Evolutionary conservation across 1,284 basidiomycete species (phyloP).

Genomic region (Neolentinus lepideus): DNA sequence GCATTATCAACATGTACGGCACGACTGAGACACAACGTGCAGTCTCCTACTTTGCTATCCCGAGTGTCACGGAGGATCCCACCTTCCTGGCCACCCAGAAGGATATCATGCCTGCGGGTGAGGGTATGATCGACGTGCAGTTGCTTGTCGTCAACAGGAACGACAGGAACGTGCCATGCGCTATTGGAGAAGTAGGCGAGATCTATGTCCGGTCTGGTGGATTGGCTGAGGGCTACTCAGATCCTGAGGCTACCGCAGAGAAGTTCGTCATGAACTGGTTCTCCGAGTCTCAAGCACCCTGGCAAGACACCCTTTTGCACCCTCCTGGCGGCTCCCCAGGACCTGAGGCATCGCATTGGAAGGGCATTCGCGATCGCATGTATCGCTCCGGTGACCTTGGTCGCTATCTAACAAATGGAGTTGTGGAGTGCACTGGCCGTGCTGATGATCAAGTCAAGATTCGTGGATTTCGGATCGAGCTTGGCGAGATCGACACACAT

Average conservation of each 20-base stretch:
- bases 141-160: slow-evolving; percentile 95
- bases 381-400: slow-evolving; percentile 97
- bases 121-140: slow-evolving; percentile 98
- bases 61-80: slow-evolving; percentile 76
- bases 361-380: slow-evolving; percentile 97
- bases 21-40: slow-evolving; percentile 99
- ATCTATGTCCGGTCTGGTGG: slow-evolving; percentile 98
- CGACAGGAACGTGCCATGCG: slow-evolving; percentile 84
- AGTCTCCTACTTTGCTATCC: slow-evolving; percentile 96
- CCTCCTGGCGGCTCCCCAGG: slow-evolving; percentile 50
- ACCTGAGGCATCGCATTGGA: slow-evolving; percentile 80
- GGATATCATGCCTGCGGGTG: slow-evolving; percentile 97
- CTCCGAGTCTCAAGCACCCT: slow-evolving; percentile 37
- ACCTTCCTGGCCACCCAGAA: slow-evolving; percentile 95
- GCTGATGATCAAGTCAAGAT: slow-evolving; percentile 99
- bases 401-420: slow-evolving; percentile 88
- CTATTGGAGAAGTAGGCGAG: slow-evolving; percentile 96
- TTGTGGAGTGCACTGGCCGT: slow-evolving; percentile 95
- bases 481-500: slow-evolving; percentile 98
- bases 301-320: slow-evolving; percentile 68
- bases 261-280: slow-evolving; percentile 97
- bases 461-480: slow-evolving; percentile 97
- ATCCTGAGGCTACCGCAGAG: slow-evolving; percentile 76
- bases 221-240: slow-evolving; percentile 93
- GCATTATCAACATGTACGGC: slow-evolving; percentile 99